Percentiles rank a stretch among this genome's conserved stretches.
phyloP scores from a whole-genome alignment of 1,139 yeast genomes.

The Hemisphaericaspora xylofermentans region DNA sequence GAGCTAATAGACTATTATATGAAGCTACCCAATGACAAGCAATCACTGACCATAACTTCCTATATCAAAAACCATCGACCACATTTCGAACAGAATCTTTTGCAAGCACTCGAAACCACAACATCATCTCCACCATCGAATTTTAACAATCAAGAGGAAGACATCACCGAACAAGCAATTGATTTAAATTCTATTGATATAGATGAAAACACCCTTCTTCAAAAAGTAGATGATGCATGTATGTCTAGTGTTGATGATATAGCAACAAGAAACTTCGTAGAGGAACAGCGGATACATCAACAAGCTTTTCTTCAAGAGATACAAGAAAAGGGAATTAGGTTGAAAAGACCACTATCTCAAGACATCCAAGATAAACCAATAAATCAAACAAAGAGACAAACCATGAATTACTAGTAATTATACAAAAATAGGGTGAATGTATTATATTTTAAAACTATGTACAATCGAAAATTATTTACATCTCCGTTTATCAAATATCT shows the following conservation, averaged over 20 bases:
- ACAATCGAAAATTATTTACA: slow-evolving; percentile 4
- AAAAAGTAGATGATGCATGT: background rate
- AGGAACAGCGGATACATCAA: slow-evolving; percentile 6
- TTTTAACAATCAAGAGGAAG: background rate
- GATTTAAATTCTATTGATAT: slow-evolving; percentile 1
- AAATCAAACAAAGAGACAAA: background rate
- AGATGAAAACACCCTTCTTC: slow-evolving; percentile 1
- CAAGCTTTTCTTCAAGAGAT: slow-evolving; percentile 8
- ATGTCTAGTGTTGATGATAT: slow-evolving; percentile 1
- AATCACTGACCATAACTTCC: background rate
- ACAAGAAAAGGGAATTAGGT: slow-evolving; percentile 5
- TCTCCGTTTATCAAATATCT: background rate
- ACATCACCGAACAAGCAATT: background rate
- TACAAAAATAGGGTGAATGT: background rate
- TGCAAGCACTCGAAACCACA: background rate
- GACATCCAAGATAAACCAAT: background rate
- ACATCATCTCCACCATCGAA: background rate
- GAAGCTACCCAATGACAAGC: background rate
- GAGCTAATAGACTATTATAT: slow-evolving; percentile 2
- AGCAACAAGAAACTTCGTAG: background rate
- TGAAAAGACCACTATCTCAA: background rate
- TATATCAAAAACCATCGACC: background rate
- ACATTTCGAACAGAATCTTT: background rate
- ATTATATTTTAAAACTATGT: slow-evolving; percentile 5
- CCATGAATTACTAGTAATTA: slow-evolving; percentile 2